Base-by-base conservation (phyloP, 2,329 filamentous ascomycete genomes). In the Penicillium sp. region DNA sequence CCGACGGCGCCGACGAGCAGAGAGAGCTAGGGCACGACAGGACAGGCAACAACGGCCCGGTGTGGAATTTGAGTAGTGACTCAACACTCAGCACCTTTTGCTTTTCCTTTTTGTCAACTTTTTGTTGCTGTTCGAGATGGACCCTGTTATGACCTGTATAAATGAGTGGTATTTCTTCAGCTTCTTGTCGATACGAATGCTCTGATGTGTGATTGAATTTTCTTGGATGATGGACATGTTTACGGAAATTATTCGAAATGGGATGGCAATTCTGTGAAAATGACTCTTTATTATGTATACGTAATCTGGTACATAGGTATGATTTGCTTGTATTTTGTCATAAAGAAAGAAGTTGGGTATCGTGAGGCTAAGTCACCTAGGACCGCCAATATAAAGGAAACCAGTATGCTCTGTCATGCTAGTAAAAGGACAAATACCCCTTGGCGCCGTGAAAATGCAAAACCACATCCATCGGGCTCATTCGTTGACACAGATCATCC, bases 1-100 rank as follows among this genome's bases (percentile, higher is more conserved):
- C 56, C 69, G 77, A 39, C 63, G 74, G 45, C 65, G 77, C 48
- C 67, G 77, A 58, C 68, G 77, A 43, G 77, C 77, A 13, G 77
- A 80, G 59, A 64, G 77, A 56, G 72, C 73, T 32, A 66, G 72
- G 29, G 67, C 70, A 18, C 64, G 66, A 41, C 65, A 73, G 51
- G 75, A 75, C 42, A 68, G 72, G 60, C 71, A 69, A 47, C 67
- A 62, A 35, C 62, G 65, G 29, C 68, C 69, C 24, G 67, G 68
- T 42, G 75, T 77, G 14, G 75, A 77, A 52, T 78, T 77, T 59
- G 70, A 71, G 46, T 77, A 54, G 69, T 42, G 24, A 20, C 13
- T 41, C 26, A 27, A 42, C 2, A 8, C 18, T n/a, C n/a, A n/a
- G n/a, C n/a, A n/a, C 18, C 4, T 20, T 20, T 20, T 20, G n/a